Evolutionary conservation across 2,329 filamentous ascomycete genomes (phyloP), one percentile per base, ranked within the genome.

Genomic region (Cephalotrichum gorgonifer): DNA sequence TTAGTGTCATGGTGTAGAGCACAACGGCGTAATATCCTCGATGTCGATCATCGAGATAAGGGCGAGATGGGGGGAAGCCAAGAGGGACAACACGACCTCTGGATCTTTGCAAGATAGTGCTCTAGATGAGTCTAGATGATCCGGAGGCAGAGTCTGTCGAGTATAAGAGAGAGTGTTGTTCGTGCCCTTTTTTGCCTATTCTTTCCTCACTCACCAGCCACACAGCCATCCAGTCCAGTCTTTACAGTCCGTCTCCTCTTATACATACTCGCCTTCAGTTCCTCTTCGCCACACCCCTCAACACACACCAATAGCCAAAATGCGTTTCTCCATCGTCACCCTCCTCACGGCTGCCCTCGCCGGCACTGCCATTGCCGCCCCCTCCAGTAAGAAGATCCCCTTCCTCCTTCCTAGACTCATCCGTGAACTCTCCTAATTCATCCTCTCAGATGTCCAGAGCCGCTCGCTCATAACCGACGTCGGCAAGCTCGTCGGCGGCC

Each of bases 241-340:
- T 20, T 11, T 20, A 22, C 35, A 17, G 9, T 20, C 6, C 2
- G 6, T 20, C 17, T 39, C 35, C 14, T 17, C 33, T 9, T 12
- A 38, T 17, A 7, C 30, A 12, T 31, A 31, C 12, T 9, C 4
- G 6, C 27, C 12, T 30, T 6, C 6, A 30, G 12, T 12, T 6
- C 27, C 27, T 31, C 8, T 31, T n/a, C n/a, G n/a, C n/a, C 12
- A 31, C 15, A 31, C 30, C 30, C 15, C 30, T 15, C 30, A 31
- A 31, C 5, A 31, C 30, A 4, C 12, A 22, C n/a, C n/a, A 35
- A 31, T 33, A 35, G 43, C 35, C 48, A 56, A 52, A 3, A 58
- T 58, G 55, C 55, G 53, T 47, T 56, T 55, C 54, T 51, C 53
- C 41, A 41, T 51, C 49, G 23, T 52, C 51, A 28, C 41, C 22